Base-by-base conservation (phyloP, 2,329 filamentous ascomycete genomes). In the Cercospora sp. region DNA sequence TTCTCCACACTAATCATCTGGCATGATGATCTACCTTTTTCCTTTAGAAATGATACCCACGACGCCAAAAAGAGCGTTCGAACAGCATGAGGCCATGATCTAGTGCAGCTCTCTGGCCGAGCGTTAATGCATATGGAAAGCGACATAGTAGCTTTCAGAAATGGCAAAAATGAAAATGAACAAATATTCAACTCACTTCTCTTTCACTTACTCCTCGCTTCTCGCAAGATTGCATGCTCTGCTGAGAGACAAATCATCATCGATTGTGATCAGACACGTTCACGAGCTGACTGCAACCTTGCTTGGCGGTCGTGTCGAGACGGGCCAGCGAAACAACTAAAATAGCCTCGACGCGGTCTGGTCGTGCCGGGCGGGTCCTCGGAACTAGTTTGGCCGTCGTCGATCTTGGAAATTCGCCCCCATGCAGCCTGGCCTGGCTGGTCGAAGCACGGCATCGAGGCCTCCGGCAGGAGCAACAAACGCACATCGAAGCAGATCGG, bases 21-120 rank as follows among this genome's bases (percentile, higher is more conserved):
- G 67, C 61, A 69, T 65, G 67, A 67, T 63, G 48, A 57, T 51
- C 20, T 31, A 33, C 20, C 40, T 40, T 67, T 70, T 68, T 60
- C 13, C 63, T 72, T 67, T 61, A 69, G 59, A 71, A 68, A 73
- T 73, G 71, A 71, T 70, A 72, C 71, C 71, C 71, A 63, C 57
- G 60, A 67, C 69, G 65, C 60, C 65, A 59, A 48, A 60, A 63
- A 63, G 61, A 63, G 63, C 57, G 53, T 63, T 68, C 53, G 67
- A 68, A 60, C 42, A 69, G 60, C 51, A 48, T 64, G 68, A 64
- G 62, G 55, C 59, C 45, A 65, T 75, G 73, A 77, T 75, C 76
- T 77, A 77, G 75, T 76, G 76, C 75, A 78, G 76, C 76, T 76
- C 75, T 77, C 73, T 62, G 66, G 60, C 55, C 60, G 53, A 67